Evolutionary conservation across 2,329 filamentous ascomycete genomes (phyloP).

Genomic region (Ascochyta koolunga): DNA sequence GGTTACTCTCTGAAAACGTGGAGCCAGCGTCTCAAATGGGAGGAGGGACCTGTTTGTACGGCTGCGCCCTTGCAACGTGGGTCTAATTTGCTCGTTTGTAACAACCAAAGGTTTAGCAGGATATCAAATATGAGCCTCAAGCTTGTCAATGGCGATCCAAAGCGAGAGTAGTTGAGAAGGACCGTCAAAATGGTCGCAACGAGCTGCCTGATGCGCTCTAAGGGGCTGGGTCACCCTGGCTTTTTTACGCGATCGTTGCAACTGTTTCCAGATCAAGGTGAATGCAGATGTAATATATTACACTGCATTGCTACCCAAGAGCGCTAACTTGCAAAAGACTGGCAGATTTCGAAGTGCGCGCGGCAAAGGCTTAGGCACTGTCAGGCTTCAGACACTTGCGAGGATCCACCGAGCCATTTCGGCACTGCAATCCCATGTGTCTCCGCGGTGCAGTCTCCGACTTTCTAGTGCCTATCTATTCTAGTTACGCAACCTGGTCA

Average conservation of each 20-base stretch:
- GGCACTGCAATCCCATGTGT: not conserved
- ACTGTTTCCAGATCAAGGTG: not conserved
- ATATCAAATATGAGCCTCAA: too few relatives aligned
- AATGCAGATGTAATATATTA: not conserved
- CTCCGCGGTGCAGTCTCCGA: not conserved
- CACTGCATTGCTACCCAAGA: slow-evolving; percentile 6
- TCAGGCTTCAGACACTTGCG: not conserved
- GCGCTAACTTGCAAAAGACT: not conserved
- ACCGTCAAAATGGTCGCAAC: not conserved
- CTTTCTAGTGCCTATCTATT: not conserved
- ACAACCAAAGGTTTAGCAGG: too few relatives aligned
- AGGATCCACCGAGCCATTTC: slow-evolving; percentile 4
- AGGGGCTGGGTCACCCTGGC: not conserved
- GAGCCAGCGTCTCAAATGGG: too few relatives aligned
- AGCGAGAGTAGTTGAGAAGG: too few relatives aligned
- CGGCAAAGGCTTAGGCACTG: not conserved
- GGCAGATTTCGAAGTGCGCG: not conserved
- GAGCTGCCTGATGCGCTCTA: not conserved
- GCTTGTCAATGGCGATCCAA: too few relatives aligned
- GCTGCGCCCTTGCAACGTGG: too few relatives aligned
- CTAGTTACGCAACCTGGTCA: not conserved
- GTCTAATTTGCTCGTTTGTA: too few relatives aligned
- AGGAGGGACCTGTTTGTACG: too few relatives aligned
- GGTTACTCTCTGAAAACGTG: too few relatives aligned
- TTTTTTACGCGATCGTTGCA: not conserved